Percentiles rank a stretch among this genome's conserved stretches.
Conservation (phyloP, 2,329 filamentous ascomycete genomes). For the Bipolaris sorokiniana region DNA sequence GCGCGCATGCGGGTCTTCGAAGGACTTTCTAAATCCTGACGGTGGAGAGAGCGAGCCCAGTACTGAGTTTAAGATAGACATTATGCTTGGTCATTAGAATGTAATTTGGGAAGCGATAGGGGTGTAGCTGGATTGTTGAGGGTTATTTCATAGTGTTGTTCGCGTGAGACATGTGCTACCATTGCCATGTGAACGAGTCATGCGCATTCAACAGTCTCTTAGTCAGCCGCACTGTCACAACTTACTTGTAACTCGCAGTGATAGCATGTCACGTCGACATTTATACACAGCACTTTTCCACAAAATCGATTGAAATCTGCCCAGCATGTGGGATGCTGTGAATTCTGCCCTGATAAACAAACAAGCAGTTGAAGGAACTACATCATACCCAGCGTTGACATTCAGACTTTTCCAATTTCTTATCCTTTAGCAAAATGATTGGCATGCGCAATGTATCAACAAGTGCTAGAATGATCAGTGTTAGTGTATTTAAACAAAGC, state of each 20-base stretch:
- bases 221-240: conserved; percentile 24
- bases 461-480: no score
- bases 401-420: background rate
- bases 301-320: no score
- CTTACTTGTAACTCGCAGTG: conserved; percentile 3
- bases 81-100: conserved; percentile 15
- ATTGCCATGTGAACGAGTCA: conserved; percentile 43
- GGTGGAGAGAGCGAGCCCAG: conserved; percentile 46
- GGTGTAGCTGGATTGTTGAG: conserved; percentile 6
- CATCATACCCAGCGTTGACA: background rate
- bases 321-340: background rate
- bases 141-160: conserved; percentile 20
- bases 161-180: conserved; percentile 31
- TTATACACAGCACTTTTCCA: background rate
- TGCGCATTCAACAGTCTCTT: conserved; percentile 23
- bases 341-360: background rate
- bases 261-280: background rate
- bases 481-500: no score
- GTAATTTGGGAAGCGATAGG: background rate
- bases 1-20: conserved; percentile 44
- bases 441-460: background rate
- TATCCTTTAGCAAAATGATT: background rate
- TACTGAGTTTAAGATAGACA: conserved; percentile 47
- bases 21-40: conserved; percentile 42
- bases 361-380: background rate